Conservation (phyloP, 805 yeast species). For the Candida succiphila region DNA sequence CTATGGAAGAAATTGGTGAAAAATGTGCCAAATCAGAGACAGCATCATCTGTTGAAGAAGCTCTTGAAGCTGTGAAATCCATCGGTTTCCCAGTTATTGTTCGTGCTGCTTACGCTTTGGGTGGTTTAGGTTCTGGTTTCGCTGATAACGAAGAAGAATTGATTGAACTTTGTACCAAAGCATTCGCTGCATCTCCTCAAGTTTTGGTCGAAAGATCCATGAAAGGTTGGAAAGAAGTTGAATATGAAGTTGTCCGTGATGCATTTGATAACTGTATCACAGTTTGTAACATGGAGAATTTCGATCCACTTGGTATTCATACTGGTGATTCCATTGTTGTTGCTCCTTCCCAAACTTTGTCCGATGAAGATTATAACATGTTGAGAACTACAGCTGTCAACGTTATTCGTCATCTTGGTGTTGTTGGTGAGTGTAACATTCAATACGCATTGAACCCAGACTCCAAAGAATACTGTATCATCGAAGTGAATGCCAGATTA, state of each 20-base stretch:
- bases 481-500: slow-evolving; percentile 95
- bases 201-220: slow-evolving; percentile 90
- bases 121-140: slow-evolving; percentile 97
- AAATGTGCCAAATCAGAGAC: slow-evolving; percentile 93
- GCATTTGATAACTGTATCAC: slow-evolving; percentile 96
- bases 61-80: slow-evolving; percentile 70
- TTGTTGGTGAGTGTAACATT: slow-evolving; percentile 98
- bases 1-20: slow-evolving; percentile 92
- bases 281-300: slow-evolving; percentile 98
- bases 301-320: slow-evolving; percentile 96
- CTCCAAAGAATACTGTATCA: slow-evolving; percentile 90
- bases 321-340: slow-evolving; percentile 99
- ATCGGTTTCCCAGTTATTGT: slow-evolving; percentile 95
- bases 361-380: slow-evolving; percentile 97
- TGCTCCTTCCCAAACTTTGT: slow-evolving; percentile 95
- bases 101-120: slow-evolving; percentile 94
- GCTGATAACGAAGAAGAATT: slow-evolving; percentile 83
- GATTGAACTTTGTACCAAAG: slow-evolving; percentile 75
- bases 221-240: slow-evolving; percentile 99
- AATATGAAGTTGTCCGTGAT: slow-evolving; percentile 97
- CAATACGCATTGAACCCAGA: slow-evolving; percentile 94
- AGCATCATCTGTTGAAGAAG: slow-evolving; percentile 72
- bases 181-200: slow-evolving; percentile 94
- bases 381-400: slow-evolving; percentile 95
- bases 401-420: slow-evolving; percentile 94